These are phyloP conservation scores for Pichia nakasei DNA, from an alignment of 805 yeast genomes.

Conservation along the genomic window DNA sequence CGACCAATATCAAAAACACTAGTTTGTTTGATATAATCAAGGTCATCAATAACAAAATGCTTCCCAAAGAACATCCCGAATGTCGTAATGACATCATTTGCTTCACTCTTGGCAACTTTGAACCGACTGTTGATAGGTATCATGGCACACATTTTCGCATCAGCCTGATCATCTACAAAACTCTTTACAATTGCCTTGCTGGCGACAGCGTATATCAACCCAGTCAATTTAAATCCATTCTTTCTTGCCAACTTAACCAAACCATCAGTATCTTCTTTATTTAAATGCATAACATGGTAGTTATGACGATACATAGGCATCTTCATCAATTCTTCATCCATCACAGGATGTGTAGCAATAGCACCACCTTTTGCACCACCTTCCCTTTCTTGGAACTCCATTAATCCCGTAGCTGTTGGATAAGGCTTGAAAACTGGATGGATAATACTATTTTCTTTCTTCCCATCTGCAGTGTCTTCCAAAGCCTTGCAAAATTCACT, in stretches of 20 bases:
- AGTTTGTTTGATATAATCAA: not conserved
- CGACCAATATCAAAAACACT: not conserved
- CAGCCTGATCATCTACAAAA: not conserved
- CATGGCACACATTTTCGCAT: not conserved
- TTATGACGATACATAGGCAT: slow-evolving; percentile 5
- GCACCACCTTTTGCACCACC: too few species aligned
- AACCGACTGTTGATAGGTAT: slow-evolving; percentile 9
- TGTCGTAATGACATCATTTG: not conserved
- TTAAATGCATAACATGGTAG: not conserved
- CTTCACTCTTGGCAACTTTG: not conserved
- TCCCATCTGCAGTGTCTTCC: not conserved
- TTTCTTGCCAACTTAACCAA: not conserved
- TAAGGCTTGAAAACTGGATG: not conserved
- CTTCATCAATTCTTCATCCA: not conserved
- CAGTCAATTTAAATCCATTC: slow-evolving; percentile 7
- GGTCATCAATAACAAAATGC: not conserved
- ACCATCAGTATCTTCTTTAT: not conserved
- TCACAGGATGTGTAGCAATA: not conserved
- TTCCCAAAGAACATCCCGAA: slow-evolving; percentile 11
- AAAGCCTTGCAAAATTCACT: not conserved
- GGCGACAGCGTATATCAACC: slow-evolving; percentile 6
- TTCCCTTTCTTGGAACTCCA: not conserved
- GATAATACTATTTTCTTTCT: not conserved
- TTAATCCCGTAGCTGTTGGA: not conserved
- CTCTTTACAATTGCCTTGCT: not conserved